phyloP scores from a whole-genome alignment of 768 basidiomycete genomes.

The Candolleomyces eurysporus region DNA sequence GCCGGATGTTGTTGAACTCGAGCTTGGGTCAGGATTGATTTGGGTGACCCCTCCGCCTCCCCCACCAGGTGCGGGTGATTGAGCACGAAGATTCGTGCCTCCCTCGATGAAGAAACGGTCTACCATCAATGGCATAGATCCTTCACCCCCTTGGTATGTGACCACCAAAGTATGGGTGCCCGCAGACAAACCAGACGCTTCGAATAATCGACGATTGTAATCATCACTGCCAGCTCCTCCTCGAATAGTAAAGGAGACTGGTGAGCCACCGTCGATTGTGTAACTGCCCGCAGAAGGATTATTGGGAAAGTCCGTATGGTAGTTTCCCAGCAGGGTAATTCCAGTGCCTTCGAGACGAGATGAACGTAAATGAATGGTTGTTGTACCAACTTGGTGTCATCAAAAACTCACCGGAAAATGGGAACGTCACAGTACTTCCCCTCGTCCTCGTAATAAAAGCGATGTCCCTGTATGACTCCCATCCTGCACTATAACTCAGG shows the following conservation, averaged over 20 bases:
- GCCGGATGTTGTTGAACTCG: too few relatives aligned
- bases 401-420: not conserved
- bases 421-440: not conserved
- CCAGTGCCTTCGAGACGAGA: not conserved
- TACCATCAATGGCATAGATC: too few relatives aligned
- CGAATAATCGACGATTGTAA: constrained; percentile 6
- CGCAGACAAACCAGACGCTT: not conserved
- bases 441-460: not conserved
- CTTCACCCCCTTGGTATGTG: not conserved
- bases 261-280: not conserved
- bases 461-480: not conserved
- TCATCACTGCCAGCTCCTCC: not conserved
- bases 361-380: not conserved
- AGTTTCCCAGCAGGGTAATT: not conserved
- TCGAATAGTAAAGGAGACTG: not conserved
- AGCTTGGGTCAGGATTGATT: too few relatives aligned
- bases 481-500: not conserved
- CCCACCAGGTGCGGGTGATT: too few relatives aligned
- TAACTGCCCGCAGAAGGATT: not conserved
- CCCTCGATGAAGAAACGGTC: too few relatives aligned
- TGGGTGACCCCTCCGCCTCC: too few relatives aligned
- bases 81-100: too few relatives aligned
- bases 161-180: constrained; percentile 1
- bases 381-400: too few relatives aligned
- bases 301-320: not conserved